Evolutionary conservation across 768 basidiomycete species (phyloP).

Genomic region (Trametes cinnabarina): DNA sequence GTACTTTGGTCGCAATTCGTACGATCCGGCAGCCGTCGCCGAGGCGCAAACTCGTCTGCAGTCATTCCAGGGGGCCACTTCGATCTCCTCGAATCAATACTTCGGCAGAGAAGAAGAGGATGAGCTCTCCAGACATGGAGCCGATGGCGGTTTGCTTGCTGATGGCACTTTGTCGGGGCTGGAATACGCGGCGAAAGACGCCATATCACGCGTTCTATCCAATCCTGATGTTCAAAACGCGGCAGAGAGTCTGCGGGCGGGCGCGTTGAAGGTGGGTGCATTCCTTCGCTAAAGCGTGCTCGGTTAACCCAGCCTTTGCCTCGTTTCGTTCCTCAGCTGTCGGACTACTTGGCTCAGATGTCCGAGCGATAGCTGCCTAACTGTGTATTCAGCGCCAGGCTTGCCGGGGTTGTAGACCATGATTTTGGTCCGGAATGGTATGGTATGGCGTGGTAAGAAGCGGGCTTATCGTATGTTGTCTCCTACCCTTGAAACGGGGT

Average conservation of each 20-base stretch:
- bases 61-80: constrained; percentile 85
- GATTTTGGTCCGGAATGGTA: not conserved
- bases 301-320: constrained; percentile 2
- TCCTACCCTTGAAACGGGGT: not conserved
- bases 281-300: not conserved
- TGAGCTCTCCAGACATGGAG: constrained; percentile 38
- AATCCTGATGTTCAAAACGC: constrained; percentile 89
- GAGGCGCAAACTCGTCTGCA: constrained; percentile 84
- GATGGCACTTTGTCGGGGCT: constrained; percentile 52
- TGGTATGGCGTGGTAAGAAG: not conserved
- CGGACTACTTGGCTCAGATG: constrained; percentile 40
- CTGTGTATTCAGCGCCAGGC: not conserved
- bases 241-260: constrained; percentile 72
- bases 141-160: constrained; percentile 55
- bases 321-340: constrained; percentile 38
- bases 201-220: constrained; percentile 66
- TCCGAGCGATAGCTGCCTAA: constrained; percentile 18
- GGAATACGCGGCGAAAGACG: constrained; percentile 71
- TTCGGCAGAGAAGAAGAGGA: constrained; percentile 90
- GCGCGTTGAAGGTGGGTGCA: constrained; percentile 73
- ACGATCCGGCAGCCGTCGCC: constrained; percentile 65
- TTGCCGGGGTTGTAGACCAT: not conserved
- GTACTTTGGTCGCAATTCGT: constrained; percentile 89
- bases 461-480: not conserved
- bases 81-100: constrained; percentile 95